phyloP scores from a whole-genome alignment of 129 eudicot genomes.

The Arctium lappa region DNA sequence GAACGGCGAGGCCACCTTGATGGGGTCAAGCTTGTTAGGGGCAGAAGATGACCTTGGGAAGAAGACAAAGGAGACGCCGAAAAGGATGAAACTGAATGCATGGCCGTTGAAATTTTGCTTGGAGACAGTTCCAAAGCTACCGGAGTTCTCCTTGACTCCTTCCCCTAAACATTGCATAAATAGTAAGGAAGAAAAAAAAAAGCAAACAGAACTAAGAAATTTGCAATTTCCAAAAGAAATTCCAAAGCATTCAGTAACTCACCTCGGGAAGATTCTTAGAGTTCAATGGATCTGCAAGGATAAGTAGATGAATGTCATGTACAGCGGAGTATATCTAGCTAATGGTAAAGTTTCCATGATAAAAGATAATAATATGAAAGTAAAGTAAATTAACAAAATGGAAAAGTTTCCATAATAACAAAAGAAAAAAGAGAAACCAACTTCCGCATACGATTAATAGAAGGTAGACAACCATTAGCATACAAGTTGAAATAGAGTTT shows the following conservation, averaged over 20 bases:
- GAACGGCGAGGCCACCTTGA: constrained; percentile 65
- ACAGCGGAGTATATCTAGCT: not conserved
- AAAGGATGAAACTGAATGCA: constrained; percentile 61
- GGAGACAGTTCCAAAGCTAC: constrained; percentile 56
- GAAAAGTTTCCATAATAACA: not conserved
- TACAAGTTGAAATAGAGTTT: not conserved
- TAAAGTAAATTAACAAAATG: not conserved
- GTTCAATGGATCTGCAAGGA: constrained; percentile 42
- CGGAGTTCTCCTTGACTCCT: constrained; percentile 54
- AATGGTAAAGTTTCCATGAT: not conserved
- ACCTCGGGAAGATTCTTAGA: constrained; percentile 50
- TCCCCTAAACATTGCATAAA: constrained; percentile 37
- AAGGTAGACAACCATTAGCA: not conserved
- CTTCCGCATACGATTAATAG: not conserved
- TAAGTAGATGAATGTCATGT: constrained; percentile 11
- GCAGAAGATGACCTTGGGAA: constrained; percentile 54
- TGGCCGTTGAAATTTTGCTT: constrained; percentile 56
- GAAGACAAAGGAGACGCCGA: constrained; percentile 80
- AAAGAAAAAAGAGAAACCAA: not conserved
- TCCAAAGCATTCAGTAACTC: constrained; percentile 10
- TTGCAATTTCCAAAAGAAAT: not conserved
- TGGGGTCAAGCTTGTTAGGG: constrained; percentile 69
- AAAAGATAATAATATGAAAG: not conserved
- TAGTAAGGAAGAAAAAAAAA: not conserved
- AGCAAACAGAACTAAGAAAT: not conserved